Base-by-base conservation (phyloP, 1,284 basidiomycete species). In the Boletellus sp. region DNA sequence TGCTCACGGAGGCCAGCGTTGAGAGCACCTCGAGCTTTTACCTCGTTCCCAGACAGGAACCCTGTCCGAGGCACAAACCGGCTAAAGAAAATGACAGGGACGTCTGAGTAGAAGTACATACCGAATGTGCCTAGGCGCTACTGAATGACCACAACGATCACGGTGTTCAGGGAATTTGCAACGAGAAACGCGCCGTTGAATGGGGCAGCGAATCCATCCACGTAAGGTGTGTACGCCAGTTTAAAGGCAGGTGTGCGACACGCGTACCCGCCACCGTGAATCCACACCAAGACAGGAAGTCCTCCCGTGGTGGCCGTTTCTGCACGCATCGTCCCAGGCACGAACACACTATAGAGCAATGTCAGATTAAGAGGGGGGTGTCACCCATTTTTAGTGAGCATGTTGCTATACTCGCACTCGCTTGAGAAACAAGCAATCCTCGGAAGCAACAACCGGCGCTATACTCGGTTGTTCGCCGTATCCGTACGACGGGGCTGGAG, bases 101-200 rank as follows among this genome's bases (percentile, higher is more conserved):
- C 11, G 11, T 12, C 2, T 21, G 19, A 30, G 24, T 26, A 26
- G 30, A 30, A 30, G n/a, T 19, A 5, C 18, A 36, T n/a, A 32
- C 4, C 11, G 8, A 37, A n/a, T 18, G 69, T 54, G 3, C 75
- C 75, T 0, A 78, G 60, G 21, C 74, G 67, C 50, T 76, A 75
- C 56, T 76, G 73, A 15, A 74, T 65, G 12, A 67, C 50, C 4
- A 78, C 72, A 1, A 65, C 67, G 1, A 78, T 49, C 6, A 72
- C 59, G 4, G 62, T 62, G 16, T 67, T 54, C 42, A 53, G 8
- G 5, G 66, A 64, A 37, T n/a, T n/a, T n/a, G n/a, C n/a, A n/a
- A n/a, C n/a, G n/a, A n/a, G n/a, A n/a, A n/a, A n/a, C n/a, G n/a
- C n/a, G n/a, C n/a, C n/a, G n/a, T n/a, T n/a, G n/a, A n/a, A n/a